Base-by-base conservation (phyloP, 1,284 basidiomycete species). In the Cutaneotrichosporon curvatum region DNA sequence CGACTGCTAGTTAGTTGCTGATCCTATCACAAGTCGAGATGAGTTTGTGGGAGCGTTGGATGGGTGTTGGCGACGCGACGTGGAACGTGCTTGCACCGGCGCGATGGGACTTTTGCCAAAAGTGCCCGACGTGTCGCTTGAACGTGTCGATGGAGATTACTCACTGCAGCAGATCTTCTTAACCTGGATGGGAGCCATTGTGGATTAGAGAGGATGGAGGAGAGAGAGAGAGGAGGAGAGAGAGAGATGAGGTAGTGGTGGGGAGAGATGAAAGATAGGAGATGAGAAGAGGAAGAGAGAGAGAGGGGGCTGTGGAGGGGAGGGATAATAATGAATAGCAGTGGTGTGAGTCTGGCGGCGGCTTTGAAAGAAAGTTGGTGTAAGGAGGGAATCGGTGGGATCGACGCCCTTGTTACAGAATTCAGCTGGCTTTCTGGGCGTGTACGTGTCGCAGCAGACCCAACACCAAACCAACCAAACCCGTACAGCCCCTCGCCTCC, bases 141-240 rank as follows among this genome's bases (percentile, higher is more conserved):
- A 6, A 6, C 36, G 11, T 6, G 32, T 7, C 19, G 36, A 46
- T 50, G n/a, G n/a, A n/a, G n/a, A n/a, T n/a, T n/a, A 83, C 86
- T 71, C 64, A 90, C 87, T 87, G 77, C 87, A 91, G 75, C 88
- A 90, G 65, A 92, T 87, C 71, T 86, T 90, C 58, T 80, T 80
- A 61, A 91, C 84, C 65, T 79, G 77, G 59, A 82, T 73, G 51
- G 71, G 72, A 44, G 67, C 67, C 73, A 73, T 73, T 52, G 19
- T 62, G 50, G 22, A 30, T 30, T 38, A 39, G 40, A 31, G 35
- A 25, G 31, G 18, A 33, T 20, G 28, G 37, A 33, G 15, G 38
- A 45, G 39, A 23, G 37, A 37, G 39, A 37, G 21, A 11, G 37
- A 39, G 37, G 49, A 39, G 32, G 28, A 37, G 34, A 39, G 11